Conservation (phyloP, 164 flowering plant species). For the Pachysandra terminalis region DNA sequence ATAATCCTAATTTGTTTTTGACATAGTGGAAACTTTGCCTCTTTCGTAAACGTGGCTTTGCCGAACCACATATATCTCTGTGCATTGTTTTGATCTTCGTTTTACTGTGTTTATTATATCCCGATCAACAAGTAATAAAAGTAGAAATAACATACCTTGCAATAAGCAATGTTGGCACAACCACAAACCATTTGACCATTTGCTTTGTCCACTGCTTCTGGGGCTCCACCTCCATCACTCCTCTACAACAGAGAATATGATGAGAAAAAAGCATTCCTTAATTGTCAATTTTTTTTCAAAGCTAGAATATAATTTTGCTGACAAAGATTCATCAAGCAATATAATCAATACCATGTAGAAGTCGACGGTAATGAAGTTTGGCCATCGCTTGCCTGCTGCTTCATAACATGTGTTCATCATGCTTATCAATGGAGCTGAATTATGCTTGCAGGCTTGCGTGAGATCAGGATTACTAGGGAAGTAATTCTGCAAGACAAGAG, state of each 20-base stretch:
- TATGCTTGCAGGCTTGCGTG: slow-evolving; percentile 53
- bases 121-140: background rate
- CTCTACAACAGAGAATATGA: slow-evolving; percentile 48
- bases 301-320: too few relatives aligned
- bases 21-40: too few relatives aligned
- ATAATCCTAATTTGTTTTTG: too few relatives aligned
- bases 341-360: slow-evolving; percentile 58
- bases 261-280: background rate
- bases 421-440: slow-evolving; percentile 62
- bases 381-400: slow-evolving; percentile 74
- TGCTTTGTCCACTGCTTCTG: slow-evolving; percentile 67
- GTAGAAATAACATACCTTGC: slow-evolving; percentile 54
- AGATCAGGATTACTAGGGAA: slow-evolving; percentile 50
- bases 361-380: slow-evolving; percentile 86
- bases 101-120: too few relatives aligned
- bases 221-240: slow-evolving; percentile 87
- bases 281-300: background rate
- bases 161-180: slow-evolving; percentile 53
- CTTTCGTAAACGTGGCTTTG: too few relatives aligned
- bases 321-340: too few relatives aligned
- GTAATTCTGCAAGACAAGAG: slow-evolving; percentile 65
- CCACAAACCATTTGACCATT: slow-evolving; percentile 84
- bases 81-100: too few relatives aligned
- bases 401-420: slow-evolving; percentile 66
- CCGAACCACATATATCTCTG: too few relatives aligned